These are phyloP conservation scores for Penicillium canariense DNA, from an alignment of 495 filamentous ascomycete species.

Conservation along the genomic window DNA sequence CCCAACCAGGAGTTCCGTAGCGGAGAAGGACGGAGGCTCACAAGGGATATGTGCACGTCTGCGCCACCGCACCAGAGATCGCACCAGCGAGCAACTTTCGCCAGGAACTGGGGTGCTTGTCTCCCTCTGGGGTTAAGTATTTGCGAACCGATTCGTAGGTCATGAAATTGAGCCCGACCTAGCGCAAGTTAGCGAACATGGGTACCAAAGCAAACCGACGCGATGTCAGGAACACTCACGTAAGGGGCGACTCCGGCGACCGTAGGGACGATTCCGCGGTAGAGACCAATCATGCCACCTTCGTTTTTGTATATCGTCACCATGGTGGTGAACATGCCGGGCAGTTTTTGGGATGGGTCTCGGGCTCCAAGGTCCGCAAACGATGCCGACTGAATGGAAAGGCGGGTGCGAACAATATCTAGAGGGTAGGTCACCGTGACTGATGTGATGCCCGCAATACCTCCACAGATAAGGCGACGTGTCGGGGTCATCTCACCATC, in stretches of 20 bases:
- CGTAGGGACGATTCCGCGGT: slow-evolving; percentile 89
- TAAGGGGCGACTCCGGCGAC: slow-evolving; percentile 95
- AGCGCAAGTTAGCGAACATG: slow-evolving; percentile 3
- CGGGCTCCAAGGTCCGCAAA: slow-evolving; percentile 68
- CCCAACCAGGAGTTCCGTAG: neutral
- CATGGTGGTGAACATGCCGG: slow-evolving; percentile 91
- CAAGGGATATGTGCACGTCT: slow-evolving; percentile 98
- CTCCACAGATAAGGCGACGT: slow-evolving; percentile 78
- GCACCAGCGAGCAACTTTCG: slow-evolving; percentile 89
- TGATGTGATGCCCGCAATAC: slow-evolving; percentile 88
- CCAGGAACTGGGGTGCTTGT: slow-evolving; percentile 72
- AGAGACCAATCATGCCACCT: slow-evolving; percentile 78
- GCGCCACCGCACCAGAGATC: slow-evolving; percentile 90
- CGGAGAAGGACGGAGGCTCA: slow-evolving; percentile 46
- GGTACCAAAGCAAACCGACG: neutral
- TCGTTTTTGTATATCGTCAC: slow-evolving; percentile 83
- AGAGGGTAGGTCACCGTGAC: slow-evolving; percentile 80
- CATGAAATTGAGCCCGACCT: slow-evolving; percentile 99
- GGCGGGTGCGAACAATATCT: slow-evolving; percentile 91
- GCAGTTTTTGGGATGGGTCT: slow-evolving; percentile 56
- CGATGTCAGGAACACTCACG: slow-evolving; percentile 49
- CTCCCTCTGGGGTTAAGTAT: slow-evolving; percentile 82
- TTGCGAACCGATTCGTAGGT: slow-evolving; percentile 85
- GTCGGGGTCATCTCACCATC: slow-evolving; percentile 65
- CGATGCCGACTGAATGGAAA: slow-evolving; percentile 95